Evolutionary conservation across 495 filamentous ascomycete genomes (phyloP).

Genomic region (Daldinia concentrica): DNA sequence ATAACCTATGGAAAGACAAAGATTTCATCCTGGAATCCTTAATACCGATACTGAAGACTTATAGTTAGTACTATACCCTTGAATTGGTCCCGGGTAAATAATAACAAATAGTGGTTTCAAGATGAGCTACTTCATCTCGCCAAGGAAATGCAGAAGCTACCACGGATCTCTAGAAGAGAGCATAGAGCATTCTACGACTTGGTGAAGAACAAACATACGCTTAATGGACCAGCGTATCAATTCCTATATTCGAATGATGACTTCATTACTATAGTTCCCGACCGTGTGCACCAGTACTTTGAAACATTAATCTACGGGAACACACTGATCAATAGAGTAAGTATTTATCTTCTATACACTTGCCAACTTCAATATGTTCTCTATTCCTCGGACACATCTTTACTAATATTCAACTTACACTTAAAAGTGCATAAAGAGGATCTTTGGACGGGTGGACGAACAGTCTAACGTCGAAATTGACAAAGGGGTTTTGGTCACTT

Average conservation of each 20-base stretch:
- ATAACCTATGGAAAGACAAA: constrained; percentile 16
- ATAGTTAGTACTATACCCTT: constrained; percentile 1
- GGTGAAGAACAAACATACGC: background rate
- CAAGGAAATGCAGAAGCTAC: constrained; percentile 17
- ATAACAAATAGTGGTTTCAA: constrained; percentile 14
- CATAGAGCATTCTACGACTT: constrained; percentile 10
- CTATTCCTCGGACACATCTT: background rate
- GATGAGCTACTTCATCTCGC: constrained; percentile 14
- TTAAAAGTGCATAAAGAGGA: constrained; percentile 6
- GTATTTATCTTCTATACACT: background rate
- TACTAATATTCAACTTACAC: background rate
- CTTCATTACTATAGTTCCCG: constrained; percentile 9
- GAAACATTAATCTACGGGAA: constrained; percentile 11
- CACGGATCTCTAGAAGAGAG: constrained; percentile 10
- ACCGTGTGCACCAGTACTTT: constrained; percentile 18
- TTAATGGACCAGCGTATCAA: background rate
- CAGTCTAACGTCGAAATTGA: constrained; percentile 13
- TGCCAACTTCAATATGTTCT: too few species aligned
- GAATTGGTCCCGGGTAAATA: background rate
- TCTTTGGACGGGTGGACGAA: background rate
- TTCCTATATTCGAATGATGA: constrained; percentile 15
- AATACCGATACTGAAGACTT: constrained; percentile 1
- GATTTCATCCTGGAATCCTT: constrained; percentile 19
- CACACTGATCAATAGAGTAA: constrained; percentile 4
- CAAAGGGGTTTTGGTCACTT: background rate